Base-by-base conservation (phyloP, 257 asterid genomes). In the Salvia splendens region DNA sequence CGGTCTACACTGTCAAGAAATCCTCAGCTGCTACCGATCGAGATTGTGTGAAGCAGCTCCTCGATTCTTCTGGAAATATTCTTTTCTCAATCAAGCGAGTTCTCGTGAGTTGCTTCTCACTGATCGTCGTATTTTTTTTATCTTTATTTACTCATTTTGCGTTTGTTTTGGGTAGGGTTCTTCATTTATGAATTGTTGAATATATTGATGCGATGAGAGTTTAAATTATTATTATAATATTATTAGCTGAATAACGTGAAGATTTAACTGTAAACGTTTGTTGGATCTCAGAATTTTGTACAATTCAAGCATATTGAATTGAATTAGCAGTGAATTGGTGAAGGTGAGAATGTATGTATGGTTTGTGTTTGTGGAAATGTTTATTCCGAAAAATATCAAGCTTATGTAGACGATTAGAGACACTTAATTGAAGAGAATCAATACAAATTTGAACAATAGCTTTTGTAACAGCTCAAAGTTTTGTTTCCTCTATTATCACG, bases 61-160 rank as follows among this genome's bases (percentile, higher is more conserved):
- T 74, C 40, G 92, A 92, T 80, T 82, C 92, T 24, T 82, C 89
- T 9, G 91, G 80, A 55, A 72, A 74, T 46, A 36, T 78, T 49
- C 85, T 85, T 53, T 62, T 92, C 79, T 75, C 90, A n/a, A 45
- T 88, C 8, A 77, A 41, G 67, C 88, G 83, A 73, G 61, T 69
- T 50, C 67, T 51, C 51, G 96, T 92, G 72, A 87, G 91, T 61
- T 9, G 56, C 17, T 20, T 72, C 28, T 64, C 32, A 53, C 64
- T 33, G 4, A 51, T 71, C 30, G 17, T 64, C 49, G 32, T 33
- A 1, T 73, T 77, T 4, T 46, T 57, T 5, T 51, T 33, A 20
- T 20, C 24, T 20, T 20, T 20, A 20, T 20, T 33, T 33, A 3
- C 36, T 33, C 36, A 1, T 5, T 47, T 12, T 6, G 43, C n/a